phyloP scores from a whole-genome alignment of 257 asterid genomes.

The Solanum megistacrolobum region DNA sequence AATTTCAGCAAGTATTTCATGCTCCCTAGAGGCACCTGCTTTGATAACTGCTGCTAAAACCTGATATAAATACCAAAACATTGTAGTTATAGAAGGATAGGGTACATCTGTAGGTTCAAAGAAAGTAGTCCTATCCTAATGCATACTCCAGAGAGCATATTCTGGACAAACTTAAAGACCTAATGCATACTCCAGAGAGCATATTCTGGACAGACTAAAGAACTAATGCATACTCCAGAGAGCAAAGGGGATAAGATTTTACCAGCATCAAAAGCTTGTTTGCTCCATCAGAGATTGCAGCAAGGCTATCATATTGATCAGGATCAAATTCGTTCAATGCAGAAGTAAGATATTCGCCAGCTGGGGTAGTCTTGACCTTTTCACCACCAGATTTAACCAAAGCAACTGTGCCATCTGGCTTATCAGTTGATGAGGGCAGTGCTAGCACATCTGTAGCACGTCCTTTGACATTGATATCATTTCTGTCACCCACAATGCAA shows the following conservation, averaged over 20 bases:
- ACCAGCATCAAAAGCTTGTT: constrained; percentile 99
- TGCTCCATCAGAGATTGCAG: constrained; percentile 99
- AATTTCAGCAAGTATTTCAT: constrained; percentile 98
- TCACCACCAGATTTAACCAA: constrained; percentile 71
- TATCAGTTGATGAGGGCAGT: constrained; percentile 41
- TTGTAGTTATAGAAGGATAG: constrained; percentile 10
- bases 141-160: not conserved
- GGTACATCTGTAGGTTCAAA: not conserved
- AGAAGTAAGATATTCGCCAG: constrained; percentile 97
- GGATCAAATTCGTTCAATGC: constrained; percentile 96
- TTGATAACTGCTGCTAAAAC: constrained; percentile 98
- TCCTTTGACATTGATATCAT: constrained; percentile 43
- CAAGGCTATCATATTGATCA: constrained; percentile 90
- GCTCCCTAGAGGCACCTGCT: constrained; percentile 99
- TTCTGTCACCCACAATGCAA: constrained; percentile 35
- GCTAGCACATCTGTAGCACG: constrained; percentile 42
- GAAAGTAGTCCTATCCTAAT: not conserved
- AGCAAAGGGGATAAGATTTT: not conserved
- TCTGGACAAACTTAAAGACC: not conserved
- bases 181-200: not conserved
- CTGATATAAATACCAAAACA: constrained; percentile 30
- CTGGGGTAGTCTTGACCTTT: constrained; percentile 83
- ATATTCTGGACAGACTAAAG: not conserved
- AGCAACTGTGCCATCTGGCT: constrained; percentile 58
- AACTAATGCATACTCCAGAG: not conserved